Conservation (phyloP, 2,329 filamentous ascomycete genomes). For the Emergomyces pasteurianus region DNA sequence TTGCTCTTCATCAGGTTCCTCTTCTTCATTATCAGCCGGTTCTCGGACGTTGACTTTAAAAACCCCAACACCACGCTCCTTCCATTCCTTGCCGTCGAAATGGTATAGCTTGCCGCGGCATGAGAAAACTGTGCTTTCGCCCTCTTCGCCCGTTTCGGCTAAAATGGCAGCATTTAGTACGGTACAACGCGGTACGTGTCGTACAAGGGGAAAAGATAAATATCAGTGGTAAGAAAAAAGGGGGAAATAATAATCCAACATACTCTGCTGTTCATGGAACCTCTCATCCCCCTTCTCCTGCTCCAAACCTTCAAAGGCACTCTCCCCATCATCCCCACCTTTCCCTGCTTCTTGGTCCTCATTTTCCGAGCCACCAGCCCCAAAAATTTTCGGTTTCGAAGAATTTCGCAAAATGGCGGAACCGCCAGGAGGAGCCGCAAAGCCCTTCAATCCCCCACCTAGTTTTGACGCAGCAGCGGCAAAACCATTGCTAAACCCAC, state of each 20-base stretch:
- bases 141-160: constrained; percentile 83
- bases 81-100: constrained; percentile 67
- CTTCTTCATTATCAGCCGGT: constrained; percentile 44
- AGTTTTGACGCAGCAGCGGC: constrained; percentile 32
- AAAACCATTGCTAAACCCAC: constrained; percentile 37
- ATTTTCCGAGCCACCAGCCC: constrained; percentile 54
- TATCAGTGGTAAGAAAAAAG: neutral
- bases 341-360: constrained; percentile 33
- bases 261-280: constrained; percentile 53
- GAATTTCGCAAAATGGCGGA: constrained; percentile 30
- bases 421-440: constrained; percentile 51
- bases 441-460: constrained; percentile 47
- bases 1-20: constrained; percentile 35
- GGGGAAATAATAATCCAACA: constrained; percentile 19
- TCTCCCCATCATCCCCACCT: constrained; percentile 34
- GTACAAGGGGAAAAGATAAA: neutral
- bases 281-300: constrained; percentile 38
- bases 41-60: constrained; percentile 71
- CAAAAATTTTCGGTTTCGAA: constrained; percentile 53
- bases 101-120: constrained; percentile 77
- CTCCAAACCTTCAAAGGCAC: constrained; percentile 38
- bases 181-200: neutral
- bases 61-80: constrained; percentile 74
- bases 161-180: constrained; percentile 14
- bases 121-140: constrained; percentile 62